These are phyloP conservation scores for Suhomyces bokatorum DNA, from an alignment of 1,139 yeast species.

Conservation along the genomic window DNA sequence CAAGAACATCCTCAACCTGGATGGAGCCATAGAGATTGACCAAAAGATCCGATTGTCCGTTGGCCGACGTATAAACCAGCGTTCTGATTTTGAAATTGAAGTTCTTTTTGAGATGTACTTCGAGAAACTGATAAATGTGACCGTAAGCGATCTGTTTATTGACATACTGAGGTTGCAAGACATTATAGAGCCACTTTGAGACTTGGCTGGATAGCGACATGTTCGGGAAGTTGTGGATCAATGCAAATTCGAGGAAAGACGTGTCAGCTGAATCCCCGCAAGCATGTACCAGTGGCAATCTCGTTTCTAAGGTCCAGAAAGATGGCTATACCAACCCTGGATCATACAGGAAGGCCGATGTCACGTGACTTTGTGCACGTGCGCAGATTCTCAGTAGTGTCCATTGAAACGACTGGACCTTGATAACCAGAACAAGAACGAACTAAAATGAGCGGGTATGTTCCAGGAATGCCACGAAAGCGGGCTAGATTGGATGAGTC, in stretches of 20 bases:
- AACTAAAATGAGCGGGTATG: slow-evolving; percentile 29
- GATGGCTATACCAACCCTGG: not conserved
- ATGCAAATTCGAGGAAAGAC: too few species aligned
- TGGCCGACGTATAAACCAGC: slow-evolving; percentile 57
- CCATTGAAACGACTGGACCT: not conserved
- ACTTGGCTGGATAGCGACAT: slow-evolving; percentile 36
- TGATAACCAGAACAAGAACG: not conserved
- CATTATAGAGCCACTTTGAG: slow-evolving; percentile 46
- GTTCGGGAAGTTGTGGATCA: not conserved
- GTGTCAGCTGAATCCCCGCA: too few species aligned
- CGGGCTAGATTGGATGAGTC: not conserved
- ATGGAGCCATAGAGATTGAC: slow-evolving; percentile 65
- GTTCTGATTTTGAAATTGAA: slow-evolving; percentile 63
- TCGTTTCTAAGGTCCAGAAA: too few species aligned
- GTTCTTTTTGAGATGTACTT: slow-evolving; percentile 40
- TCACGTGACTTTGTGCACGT: not conserved
- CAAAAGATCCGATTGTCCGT: slow-evolving; percentile 61
- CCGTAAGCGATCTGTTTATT: slow-evolving; percentile 55
- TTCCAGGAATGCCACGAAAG: not conserved
- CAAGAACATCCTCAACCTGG: slow-evolving; percentile 34
- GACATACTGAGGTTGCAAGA: slow-evolving; percentile 52
- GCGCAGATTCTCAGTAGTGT: not conserved
- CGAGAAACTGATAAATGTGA: slow-evolving; percentile 60
- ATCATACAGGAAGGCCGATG: not conserved
- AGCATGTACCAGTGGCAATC: too few species aligned